Evolutionary conservation across 495 filamentous ascomycete species (phyloP).

Genomic region (Talaromyces proteolyticus): DNA sequence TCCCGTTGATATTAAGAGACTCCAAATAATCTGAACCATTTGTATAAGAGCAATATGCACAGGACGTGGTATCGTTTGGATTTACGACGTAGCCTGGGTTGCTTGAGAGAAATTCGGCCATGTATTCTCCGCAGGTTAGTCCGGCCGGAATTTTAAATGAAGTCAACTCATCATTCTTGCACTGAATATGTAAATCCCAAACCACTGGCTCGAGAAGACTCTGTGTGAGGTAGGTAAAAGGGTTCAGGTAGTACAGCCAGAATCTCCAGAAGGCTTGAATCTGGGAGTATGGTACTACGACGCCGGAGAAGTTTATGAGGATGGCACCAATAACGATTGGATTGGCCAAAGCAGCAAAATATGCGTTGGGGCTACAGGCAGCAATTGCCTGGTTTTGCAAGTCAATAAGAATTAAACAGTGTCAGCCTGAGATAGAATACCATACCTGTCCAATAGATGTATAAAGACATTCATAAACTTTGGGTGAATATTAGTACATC

Average conservation of each 20-base stretch:
- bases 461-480: slow-evolving; percentile 48
- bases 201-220: slow-evolving; percentile 37
- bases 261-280: slow-evolving; percentile 54
- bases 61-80: slow-evolving; percentile 43
- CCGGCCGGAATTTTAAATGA: slow-evolving; percentile 49
- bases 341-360: slow-evolving; percentile 46
- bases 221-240: slow-evolving; percentile 51
- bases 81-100: slow-evolving; percentile 55
- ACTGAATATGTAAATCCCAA: slow-evolving; percentile 46
- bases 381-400: slow-evolving; percentile 55
- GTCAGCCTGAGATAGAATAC: too few species aligned
- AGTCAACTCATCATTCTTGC: slow-evolving; percentile 50
- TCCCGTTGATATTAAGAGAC: slow-evolving; percentile 30
- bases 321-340: slow-evolving; percentile 48
- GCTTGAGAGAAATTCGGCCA: slow-evolving; percentile 43
- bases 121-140: slow-evolving; percentile 61
- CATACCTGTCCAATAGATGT: slow-evolving; percentile 59
- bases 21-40: slow-evolving; percentile 32
- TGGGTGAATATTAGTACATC: background rate
- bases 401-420: too few species aligned
- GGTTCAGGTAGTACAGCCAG: slow-evolving; percentile 58
- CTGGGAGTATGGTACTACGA: slow-evolving; percentile 44
- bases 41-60: slow-evolving; percentile 54
- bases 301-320: slow-evolving; percentile 49
- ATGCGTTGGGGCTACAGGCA: slow-evolving; percentile 50